phyloP scores from a whole-genome alignment of 345 rosid genomes.

The Eucalyptus pauciflora region DNA sequence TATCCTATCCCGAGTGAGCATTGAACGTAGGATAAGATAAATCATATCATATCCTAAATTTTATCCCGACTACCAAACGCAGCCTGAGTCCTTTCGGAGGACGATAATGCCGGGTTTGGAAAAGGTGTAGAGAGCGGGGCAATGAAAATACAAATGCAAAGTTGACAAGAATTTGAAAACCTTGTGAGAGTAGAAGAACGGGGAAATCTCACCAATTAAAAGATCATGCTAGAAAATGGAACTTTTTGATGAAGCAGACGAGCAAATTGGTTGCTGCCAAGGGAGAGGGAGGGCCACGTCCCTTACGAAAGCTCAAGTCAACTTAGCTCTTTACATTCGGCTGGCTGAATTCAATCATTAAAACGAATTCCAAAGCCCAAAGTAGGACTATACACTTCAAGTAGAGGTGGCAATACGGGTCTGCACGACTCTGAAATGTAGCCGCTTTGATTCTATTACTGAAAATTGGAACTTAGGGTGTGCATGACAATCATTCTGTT shows the following conservation, averaged over 20 bases:
- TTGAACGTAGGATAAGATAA: too few relatives aligned
- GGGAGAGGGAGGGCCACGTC: neutral
- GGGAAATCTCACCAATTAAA: neutral
- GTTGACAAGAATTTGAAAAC: neutral
- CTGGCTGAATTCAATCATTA: fast-evolving
- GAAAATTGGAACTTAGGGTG: too few relatives aligned
- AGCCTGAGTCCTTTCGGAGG: neutral
- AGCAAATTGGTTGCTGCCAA: neutral
- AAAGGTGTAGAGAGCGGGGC: neutral
- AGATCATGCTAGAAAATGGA: neutral
- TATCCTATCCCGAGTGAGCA: too few relatives aligned
- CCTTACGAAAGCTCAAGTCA: neutral
- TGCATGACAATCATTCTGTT: too few relatives aligned
- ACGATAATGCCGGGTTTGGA: neutral
- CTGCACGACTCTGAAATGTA: too few relatives aligned
- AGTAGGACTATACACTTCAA: neutral
- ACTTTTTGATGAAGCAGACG: neutral
- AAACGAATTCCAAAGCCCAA: neutral
- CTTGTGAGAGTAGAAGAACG: neutral
- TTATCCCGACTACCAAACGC: too few relatives aligned
- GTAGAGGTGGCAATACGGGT: neutral
- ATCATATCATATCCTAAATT: too few relatives aligned
- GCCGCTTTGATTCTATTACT: too few relatives aligned
- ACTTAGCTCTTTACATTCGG: neutral
- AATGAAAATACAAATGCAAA: neutral